Conservation (phyloP, 331 rosid species). For the Malus hybrid region DNA sequence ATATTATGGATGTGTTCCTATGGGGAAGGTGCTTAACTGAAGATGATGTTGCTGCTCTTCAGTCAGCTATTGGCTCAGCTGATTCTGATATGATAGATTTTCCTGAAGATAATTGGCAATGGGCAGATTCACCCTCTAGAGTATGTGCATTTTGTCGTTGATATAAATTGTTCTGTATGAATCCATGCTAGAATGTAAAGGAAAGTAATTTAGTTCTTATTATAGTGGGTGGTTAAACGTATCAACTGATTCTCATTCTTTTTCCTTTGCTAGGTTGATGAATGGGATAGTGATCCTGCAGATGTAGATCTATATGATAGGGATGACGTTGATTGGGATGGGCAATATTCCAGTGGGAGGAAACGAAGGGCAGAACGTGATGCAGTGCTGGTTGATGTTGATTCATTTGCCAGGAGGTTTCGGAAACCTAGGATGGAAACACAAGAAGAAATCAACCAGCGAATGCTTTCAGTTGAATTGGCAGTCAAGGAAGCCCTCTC, state of each 20-base stretch:
- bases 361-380: slow-evolving; percentile 92
- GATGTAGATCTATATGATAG: slow-evolving; percentile 92
- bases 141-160: slow-evolving; percentile 29
- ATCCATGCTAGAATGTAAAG: not conserved
- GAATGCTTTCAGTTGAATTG: slow-evolving; percentile 90
- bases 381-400: slow-evolving; percentile 70
- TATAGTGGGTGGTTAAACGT: not conserved
- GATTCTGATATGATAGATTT: slow-evolving; percentile 63
- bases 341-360: slow-evolving; percentile 98
- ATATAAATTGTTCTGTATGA: not conserved
- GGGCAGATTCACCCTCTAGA: slow-evolving; percentile 94
- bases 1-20: slow-evolving; percentile 90
- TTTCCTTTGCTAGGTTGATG: slow-evolving; percentile 56
- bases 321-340: slow-evolving; percentile 99
- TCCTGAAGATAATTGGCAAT: slow-evolving; percentile 92
- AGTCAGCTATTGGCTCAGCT: slow-evolving; percentile 65
- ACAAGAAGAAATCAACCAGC: slow-evolving; percentile 81
- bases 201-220: not conserved
- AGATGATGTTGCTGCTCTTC: slow-evolving; percentile 88
- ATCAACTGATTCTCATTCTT: slow-evolving; percentile 19
- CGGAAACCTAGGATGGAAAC: slow-evolving; percentile 90
- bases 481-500: slow-evolving; percentile 97
- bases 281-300: slow-evolving; percentile 98
- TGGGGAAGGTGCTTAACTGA: slow-evolving; percentile 99
- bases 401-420: slow-evolving; percentile 84